phyloP scores from a whole-genome alignment of 2,329 filamentous ascomycete species.

The Periconia digitata region DNA sequence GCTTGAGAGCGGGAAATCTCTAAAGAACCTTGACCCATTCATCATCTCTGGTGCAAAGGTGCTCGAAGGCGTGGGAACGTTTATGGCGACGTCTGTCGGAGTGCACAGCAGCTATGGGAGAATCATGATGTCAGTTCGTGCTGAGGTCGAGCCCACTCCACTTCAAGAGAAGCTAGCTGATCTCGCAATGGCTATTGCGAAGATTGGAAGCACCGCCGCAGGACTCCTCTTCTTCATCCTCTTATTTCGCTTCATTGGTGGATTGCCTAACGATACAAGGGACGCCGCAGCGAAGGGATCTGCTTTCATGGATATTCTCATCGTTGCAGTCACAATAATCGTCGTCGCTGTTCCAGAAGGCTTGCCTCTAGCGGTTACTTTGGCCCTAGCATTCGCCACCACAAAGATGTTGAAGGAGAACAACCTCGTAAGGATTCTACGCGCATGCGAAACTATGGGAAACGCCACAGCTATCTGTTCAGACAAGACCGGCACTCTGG shows the following conservation, averaged over 20 bases:
- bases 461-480: conserved; percentile 41
- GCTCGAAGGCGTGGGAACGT: conserved; percentile 55
- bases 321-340: conserved; percentile 46
- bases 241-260: conserved; percentile 41
- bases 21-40: conserved; percentile 63
- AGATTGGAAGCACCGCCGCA: conserved; percentile 49
- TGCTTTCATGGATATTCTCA: conserved; percentile 46
- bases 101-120: conserved; percentile 59
- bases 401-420: conserved; percentile 40
- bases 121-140: conserved; percentile 59
- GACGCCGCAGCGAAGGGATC: conserved; percentile 34
- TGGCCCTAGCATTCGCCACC: conserved; percentile 41
- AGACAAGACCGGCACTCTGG: conserved; percentile 39
- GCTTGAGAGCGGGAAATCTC: conserved; percentile 53
- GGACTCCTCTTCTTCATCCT: conserved; percentile 43
- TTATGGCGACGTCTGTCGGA: conserved; percentile 57
- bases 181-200: conserved; percentile 55
- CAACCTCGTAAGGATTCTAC: conserved; percentile 35
- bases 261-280: conserved; percentile 27
- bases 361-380: conserved; percentile 38
- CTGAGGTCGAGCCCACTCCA: conserved; percentile 56
- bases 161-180: conserved; percentile 57
- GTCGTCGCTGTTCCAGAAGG: conserved; percentile 47
- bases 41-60: conserved; percentile 61
- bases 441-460: conserved; percentile 41